Evolutionary conservation across 2,329 filamentous ascomycete species (phyloP).

Genomic region (Emergomyces africanus): DNA sequence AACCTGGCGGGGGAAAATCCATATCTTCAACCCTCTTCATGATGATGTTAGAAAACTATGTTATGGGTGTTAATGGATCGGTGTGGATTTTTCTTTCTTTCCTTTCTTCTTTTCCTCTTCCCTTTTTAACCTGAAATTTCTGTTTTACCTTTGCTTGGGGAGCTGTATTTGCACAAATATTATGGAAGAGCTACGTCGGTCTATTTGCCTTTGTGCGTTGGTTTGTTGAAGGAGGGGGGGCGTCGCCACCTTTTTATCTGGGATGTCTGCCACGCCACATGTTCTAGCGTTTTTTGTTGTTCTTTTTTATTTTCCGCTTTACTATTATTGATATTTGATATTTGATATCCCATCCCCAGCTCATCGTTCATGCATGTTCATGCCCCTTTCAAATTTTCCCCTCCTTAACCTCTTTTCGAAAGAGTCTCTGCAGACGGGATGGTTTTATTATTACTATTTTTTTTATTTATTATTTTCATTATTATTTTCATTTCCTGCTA

Average conservation of each 20-base stretch:
- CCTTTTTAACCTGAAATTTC: no score
- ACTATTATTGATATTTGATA: no score
- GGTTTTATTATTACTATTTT: no score
- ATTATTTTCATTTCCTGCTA: background rate
- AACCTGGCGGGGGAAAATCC: background rate
- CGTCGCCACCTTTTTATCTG: no score
- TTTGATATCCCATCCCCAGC: background rate
- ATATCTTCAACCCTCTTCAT: background rate
- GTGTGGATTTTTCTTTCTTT: background rate
- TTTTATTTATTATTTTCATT: no score
- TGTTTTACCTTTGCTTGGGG: no score
- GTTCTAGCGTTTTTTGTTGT: background rate
- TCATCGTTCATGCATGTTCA: background rate
- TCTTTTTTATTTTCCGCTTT: no score
- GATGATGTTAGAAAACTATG: background rate
- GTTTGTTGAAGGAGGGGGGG: no score
- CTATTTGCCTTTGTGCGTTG: no score
- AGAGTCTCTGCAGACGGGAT: background rate
- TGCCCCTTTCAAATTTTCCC: background rate
- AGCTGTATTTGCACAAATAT: no score
- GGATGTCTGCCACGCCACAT: no score
- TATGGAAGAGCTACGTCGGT: no score
- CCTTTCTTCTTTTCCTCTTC: background rate
- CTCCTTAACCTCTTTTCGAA: background rate
- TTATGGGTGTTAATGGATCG: background rate